Base-by-base conservation (phyloP, 306 rosid species). In the Ochetophila trinervis region DNA sequence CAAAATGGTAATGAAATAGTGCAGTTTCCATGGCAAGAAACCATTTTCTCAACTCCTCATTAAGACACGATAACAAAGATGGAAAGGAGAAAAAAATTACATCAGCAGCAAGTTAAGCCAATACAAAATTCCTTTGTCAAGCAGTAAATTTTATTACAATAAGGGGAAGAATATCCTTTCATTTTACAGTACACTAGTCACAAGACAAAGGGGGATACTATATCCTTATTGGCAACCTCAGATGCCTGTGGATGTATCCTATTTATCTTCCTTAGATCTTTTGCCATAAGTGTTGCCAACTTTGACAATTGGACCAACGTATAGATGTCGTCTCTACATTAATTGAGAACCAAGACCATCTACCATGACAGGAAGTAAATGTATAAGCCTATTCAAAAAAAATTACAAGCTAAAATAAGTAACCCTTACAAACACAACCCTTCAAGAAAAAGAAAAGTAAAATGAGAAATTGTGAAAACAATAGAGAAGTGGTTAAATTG, bases 1-100 rank as follows among this genome's bases (percentile, higher is more conserved):
- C 84, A 69, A 90, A 87, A 15, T 96, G 94, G 74, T 90, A 66
- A 66, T 90, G 91, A 66, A 93, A 93, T 60, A 93, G 84, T 58
- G 82, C 62, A 73, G 88, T 78, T 78, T 93, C 99, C 96, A 80
- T 79, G 20, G 96, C 81, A 63, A 93, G 91, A 72, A 93, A 90
- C 99, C 99, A 93, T 80, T 87, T 93, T 73, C 96, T 86, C 85
- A 90, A 81, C 7, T 93, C 97, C 69, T 93, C 99, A 71, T 97
- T 93, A 57, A 56, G 16, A 62, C 23, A 69, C 59, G 18, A 58
- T 44, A 8, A 60, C 52, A 24, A 60, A 58, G 65, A 53, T 22
- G 60, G 63, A 15, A 53, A 35, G 53, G 36, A 27, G 17, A 64
- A 53, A 67, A 70, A 49, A 14, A 5, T 6, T 24, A 10, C 12